Evolutionary conservation across 768 basidiomycete genomes (phyloP), one percentile per base, ranked within the genome.

Genomic region (Galerina sulciceps): DNA sequence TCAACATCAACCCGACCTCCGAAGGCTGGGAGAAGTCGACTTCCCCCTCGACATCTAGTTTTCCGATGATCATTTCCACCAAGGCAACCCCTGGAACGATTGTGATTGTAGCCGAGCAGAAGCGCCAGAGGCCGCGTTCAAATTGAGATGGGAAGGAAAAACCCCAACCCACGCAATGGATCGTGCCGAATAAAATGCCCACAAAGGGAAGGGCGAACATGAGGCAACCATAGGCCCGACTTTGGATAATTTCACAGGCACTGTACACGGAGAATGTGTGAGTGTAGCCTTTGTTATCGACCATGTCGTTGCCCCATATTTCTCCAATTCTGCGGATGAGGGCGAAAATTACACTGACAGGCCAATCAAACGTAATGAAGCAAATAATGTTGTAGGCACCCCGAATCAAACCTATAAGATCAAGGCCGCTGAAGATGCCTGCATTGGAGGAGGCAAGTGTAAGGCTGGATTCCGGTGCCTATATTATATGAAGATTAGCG

Each of bases 91-190:
- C 1, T 6, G 57, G 57, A 6, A 52, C 34, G 14, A 11, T 31
- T 10, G 43, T 44, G 18, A 70, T 58, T 17, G 52, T 6, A 14
- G 61, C n/a, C 1, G 66, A 61, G 6, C 59, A 60, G 1, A 60
- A 44, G 23, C 62, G 62, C 71, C 71, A 72, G 22, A 67, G n/a
- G 60, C 15, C 52, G 20, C 10, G 18, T 50, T 63, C 58, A 0
- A 20, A 31, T 2, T 50, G 17, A 1, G 66, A 58, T 1, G 68
- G 65, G 40, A 73, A 73, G 13, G 34, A 4, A 14, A 66, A 63
- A 51, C 57, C 53, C 72, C 71, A 72, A n/a, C 66, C 69, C 5
- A 61, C 44, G 48, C 65, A 68, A 47, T 73, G 71, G 20, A 73
- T 58, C 3, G 41, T 53, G 3, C 46, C 52, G 11, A 59, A 54